A percentile compares a stretch with the other conserved stretches of the same genome.
Conservation (phyloP, 164 flowering plant species). For the Vitis riparia region DNA sequence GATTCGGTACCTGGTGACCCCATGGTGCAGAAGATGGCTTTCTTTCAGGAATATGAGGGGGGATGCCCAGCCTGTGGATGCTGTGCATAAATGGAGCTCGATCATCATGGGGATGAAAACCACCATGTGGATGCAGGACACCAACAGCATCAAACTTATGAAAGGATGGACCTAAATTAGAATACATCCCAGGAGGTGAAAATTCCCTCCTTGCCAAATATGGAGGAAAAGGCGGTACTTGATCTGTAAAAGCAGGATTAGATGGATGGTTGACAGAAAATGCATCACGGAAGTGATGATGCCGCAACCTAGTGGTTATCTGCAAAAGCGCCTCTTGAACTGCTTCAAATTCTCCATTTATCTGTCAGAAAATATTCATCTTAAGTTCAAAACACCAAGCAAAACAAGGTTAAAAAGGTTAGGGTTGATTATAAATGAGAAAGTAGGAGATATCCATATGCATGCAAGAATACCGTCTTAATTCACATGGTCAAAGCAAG, state of each 20-base stretch:
- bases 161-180: constrained; percentile 55
- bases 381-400: not conserved
- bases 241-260: constrained; percentile 60
- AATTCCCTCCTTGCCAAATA: constrained; percentile 69
- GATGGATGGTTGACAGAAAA: constrained; percentile 48
- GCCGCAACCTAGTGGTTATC: constrained; percentile 68
- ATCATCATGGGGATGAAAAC: constrained; percentile 58
- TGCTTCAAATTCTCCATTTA: constrained; percentile 77
- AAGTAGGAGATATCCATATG: not conserved
- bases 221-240: constrained; percentile 52
- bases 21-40: constrained; percentile 54
- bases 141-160: constrained; percentile 56
- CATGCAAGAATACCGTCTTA: not conserved
- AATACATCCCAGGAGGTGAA: constrained; percentile 68
- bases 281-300: constrained; percentile 70
- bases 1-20: constrained; percentile 62
- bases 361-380: constrained; percentile 32
- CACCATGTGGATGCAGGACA: constrained; percentile 56
- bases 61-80: constrained; percentile 58
- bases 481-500: not conserved
- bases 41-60: constrained; percentile 66
- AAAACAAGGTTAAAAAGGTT: not conserved
- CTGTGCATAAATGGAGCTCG: constrained; percentile 58
- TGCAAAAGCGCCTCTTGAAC: constrained; percentile 92
- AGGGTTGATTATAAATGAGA: not conserved